phyloP scores from a whole-genome alignment of 1,284 basidiomycete species.

The Schizophyllum amplum region DNA sequence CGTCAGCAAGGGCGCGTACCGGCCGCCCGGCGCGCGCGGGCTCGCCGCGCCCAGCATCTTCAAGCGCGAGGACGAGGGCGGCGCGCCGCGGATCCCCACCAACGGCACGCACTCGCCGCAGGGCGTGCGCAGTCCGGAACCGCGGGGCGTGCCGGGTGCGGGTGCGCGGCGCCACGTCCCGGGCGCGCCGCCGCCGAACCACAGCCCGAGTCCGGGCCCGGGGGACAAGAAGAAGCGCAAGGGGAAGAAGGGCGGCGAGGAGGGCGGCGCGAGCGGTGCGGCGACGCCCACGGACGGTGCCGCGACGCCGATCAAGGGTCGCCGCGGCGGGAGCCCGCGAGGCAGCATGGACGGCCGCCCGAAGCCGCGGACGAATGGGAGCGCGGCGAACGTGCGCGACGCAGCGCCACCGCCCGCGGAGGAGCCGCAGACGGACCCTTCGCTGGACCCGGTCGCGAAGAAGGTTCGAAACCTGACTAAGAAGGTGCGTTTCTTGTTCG shows the following conservation, averaged over 20 bases:
- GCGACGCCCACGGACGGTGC: constrained; percentile 9
- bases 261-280: constrained; percentile 21
- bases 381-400: constrained; percentile 13
- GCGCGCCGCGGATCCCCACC: constrained; percentile 39
- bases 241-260: constrained; percentile 53
- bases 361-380: constrained; percentile 16
- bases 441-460: constrained; percentile 76
- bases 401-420: constrained; percentile 21
- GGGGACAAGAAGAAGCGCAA: constrained; percentile 37
- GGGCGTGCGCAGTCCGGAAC: constrained; percentile 47
- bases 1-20: constrained; percentile 72
- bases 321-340: constrained; percentile 7
- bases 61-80: constrained; percentile 83
- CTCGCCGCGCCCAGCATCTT: constrained; percentile 78
- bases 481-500: constrained; percentile 53
- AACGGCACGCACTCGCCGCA: constrained; percentile 54
- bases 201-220: constrained; percentile 36
- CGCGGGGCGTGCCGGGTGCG: constrained; percentile 41
- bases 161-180: constrained; percentile 46
- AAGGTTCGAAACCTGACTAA: constrained; percentile 92
- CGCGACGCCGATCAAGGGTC: constrained; percentile 6
- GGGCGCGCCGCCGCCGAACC: constrained; percentile 43
- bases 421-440: constrained; percentile 51
- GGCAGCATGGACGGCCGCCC: neutral
- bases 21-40: constrained; percentile 89